Conservation (phyloP, 495 filamentous ascomycete genomes). For the Trichoderma erinaceum region DNA sequence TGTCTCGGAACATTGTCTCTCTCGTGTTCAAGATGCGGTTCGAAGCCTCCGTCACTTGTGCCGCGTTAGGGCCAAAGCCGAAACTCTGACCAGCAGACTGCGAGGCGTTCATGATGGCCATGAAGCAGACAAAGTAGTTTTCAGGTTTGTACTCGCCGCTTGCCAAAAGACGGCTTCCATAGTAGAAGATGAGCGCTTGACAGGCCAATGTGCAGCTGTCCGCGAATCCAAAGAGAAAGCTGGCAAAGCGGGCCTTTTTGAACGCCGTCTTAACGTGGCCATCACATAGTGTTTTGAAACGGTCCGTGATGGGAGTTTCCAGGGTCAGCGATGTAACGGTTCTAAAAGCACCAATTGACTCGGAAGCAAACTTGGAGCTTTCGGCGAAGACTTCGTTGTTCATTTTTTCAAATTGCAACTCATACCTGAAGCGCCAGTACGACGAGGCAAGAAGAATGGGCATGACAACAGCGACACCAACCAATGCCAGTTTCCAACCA, state of each 20-base stretch:
- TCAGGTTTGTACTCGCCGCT: slow-evolving; percentile 32
- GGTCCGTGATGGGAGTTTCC: slow-evolving; percentile 46
- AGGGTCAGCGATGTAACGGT: slow-evolving; percentile 53
- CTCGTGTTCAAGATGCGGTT: slow-evolving; percentile 42
- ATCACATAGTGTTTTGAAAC: slow-evolving; percentile 36
- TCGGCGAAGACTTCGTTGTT: slow-evolving; percentile 52
- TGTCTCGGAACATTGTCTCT: slow-evolving; percentile 25
- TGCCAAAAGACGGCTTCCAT: slow-evolving; percentile 38
- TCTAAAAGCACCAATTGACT: slow-evolving; percentile 53
- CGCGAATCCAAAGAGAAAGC: slow-evolving; percentile 42
- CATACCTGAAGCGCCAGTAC: slow-evolving; percentile 48
- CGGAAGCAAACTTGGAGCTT: slow-evolving; percentile 54
- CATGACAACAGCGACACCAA: slow-evolving; percentile 44
- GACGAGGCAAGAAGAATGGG: slow-evolving; percentile 43
- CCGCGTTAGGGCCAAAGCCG: slow-evolving; percentile 44
- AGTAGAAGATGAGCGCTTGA: slow-evolving; percentile 47
- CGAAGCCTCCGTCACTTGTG: slow-evolving; percentile 40
- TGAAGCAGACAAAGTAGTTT: slow-evolving; percentile 41
- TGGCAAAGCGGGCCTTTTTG: slow-evolving; percentile 37
- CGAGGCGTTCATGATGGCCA: slow-evolving; percentile 45
- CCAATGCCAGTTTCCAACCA: slow-evolving; percentile 54
- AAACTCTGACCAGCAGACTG: slow-evolving; percentile 41
- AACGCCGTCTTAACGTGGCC: slow-evolving; percentile 36
- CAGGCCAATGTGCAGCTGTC: slow-evolving; percentile 38
- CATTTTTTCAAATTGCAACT: slow-evolving; percentile 51